Evolutionary conservation across 352 stramenopile genomes (phyloP).

Genomic region (Globisporangium camurandrum): DNA sequence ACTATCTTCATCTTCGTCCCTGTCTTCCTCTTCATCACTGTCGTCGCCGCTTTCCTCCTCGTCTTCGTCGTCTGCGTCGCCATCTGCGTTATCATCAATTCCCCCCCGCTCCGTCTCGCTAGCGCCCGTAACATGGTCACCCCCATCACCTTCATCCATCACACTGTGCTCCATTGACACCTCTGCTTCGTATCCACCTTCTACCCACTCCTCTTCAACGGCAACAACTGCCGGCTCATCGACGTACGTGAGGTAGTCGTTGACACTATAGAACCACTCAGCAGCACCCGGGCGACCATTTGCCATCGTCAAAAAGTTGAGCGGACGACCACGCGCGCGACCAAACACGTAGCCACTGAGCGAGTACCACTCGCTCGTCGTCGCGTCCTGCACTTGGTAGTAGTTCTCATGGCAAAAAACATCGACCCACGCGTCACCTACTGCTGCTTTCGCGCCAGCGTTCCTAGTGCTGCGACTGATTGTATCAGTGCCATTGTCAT

Average conservation of each 20-base stretch:
- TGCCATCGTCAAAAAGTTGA: slow-evolving; percentile 19
- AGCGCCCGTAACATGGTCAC: not conserved
- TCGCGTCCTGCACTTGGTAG: slow-evolving; percentile 55
- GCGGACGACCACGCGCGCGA: slow-evolving; percentile 25
- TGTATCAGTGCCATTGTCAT: slow-evolving; percentile 3
- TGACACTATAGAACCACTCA: slow-evolving; percentile 40
- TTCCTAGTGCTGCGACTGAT: not conserved
- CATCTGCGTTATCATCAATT: not conserved
- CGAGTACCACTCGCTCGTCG: slow-evolving; percentile 52
- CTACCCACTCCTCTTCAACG: not conserved
- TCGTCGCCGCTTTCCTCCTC: slow-evolving; percentile 11
- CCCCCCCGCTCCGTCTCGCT: not conserved
- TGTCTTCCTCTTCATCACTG: slow-evolving; percentile 5
- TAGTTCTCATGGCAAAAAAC: slow-evolving; percentile 50
- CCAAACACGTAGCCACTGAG: slow-evolving; percentile 71
- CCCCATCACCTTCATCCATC: slow-evolving; percentile 1
- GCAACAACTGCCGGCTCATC: slow-evolving; percentile 24
- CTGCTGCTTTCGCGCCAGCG: not conserved
- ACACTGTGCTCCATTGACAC: not conserved
- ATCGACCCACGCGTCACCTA: slow-evolving; percentile 42
- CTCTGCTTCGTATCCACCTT: not conserved
- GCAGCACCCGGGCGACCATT: slow-evolving; percentile 14
- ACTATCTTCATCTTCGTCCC: slow-evolving; percentile 10
- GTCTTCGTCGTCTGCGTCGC: slow-evolving; percentile 8
- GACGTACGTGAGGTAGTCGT: slow-evolving; percentile 61